These are phyloP conservation scores for Magnaporthales sp. DNA, from an alignment of 2,329 filamentous ascomycete genomes.

Conservation along the genomic window DNA sequence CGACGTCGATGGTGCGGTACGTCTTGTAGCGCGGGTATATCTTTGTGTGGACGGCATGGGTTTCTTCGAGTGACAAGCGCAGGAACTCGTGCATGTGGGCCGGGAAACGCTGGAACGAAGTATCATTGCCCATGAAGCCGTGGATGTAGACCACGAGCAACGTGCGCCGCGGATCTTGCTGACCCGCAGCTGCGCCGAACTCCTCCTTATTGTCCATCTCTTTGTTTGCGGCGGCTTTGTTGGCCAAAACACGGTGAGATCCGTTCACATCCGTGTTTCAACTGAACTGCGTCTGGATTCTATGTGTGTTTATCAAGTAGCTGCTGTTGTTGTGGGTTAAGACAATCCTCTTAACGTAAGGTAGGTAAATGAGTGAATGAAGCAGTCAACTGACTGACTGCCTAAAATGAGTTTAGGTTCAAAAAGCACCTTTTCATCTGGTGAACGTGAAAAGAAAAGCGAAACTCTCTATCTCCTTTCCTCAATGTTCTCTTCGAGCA, in stretches of 20 bases:
- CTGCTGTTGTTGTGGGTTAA: background rate
- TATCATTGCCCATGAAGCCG: slow-evolving; percentile 83
- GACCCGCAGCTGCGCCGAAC: background rate
- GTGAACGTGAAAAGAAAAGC: background rate
- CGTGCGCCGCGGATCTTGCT: slow-evolving; percentile 27
- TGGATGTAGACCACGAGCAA: slow-evolving; percentile 79
- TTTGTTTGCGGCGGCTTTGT: background rate
- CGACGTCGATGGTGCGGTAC: slow-evolving; percentile 61
- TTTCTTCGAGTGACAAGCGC: slow-evolving; percentile 55
- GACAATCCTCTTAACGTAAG: background rate
- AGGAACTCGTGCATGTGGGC: slow-evolving; percentile 76
- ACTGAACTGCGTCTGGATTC: background rate
- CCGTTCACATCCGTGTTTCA: background rate
- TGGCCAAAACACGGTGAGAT: background rate
- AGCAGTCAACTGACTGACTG: background rate
- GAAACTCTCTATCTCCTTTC: background rate
- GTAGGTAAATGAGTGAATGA: background rate
- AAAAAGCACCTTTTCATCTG: background rate
- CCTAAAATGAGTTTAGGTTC: background rate
- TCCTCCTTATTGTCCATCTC: background rate
- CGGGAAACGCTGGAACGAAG: slow-evolving; percentile 80
- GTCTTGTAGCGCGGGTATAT: slow-evolving; percentile 76
- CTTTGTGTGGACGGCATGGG: slow-evolving; percentile 78
- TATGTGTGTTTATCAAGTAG: background rate
- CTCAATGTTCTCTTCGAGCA: background rate